Percentiles rank a stretch among this genome's conserved stretches.
Evolutionary conservation across 2,329 filamentous ascomycete species (phyloP).

Genomic region (Curvularia spicifera): DNA sequence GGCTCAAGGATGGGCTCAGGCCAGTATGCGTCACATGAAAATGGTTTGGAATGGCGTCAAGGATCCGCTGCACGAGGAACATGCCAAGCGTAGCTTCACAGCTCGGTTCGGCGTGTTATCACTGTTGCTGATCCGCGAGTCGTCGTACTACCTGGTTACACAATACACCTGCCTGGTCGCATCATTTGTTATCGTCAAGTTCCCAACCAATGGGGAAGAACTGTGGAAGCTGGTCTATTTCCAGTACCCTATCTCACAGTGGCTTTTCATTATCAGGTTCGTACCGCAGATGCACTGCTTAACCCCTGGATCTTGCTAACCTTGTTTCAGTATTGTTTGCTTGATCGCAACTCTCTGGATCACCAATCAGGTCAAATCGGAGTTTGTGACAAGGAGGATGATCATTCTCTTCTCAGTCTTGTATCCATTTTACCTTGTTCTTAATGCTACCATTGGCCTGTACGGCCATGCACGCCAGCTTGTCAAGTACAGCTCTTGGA

Average conservation of each 20-base stretch:
- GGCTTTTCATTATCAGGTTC: constrained; percentile 56
- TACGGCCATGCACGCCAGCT: constrained; percentile 57
- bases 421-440: constrained; percentile 54
- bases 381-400: constrained; percentile 52
- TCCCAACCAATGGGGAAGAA: constrained; percentile 48
- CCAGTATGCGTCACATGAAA: constrained; percentile 52
- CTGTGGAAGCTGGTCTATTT: constrained; percentile 56
- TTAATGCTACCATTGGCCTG: constrained; percentile 55
- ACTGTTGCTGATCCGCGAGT: constrained; percentile 55
- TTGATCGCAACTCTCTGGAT: constrained; percentile 56
- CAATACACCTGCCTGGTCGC: constrained; percentile 57
- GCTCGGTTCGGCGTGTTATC: constrained; percentile 55
- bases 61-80: constrained; percentile 33
- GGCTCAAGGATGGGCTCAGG: constrained; percentile 60
- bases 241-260: constrained; percentile 56
- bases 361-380: constrained; percentile 55
- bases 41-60: constrained; percentile 53
- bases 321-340: constrained; percentile 47
- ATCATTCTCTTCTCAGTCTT: constrained; percentile 53
- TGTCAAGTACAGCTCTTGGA: constrained; percentile 56
- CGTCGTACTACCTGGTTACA: constrained; percentile 58
- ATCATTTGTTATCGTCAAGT: constrained; percentile 55
- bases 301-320: constrained; percentile 22
- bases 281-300: constrained; percentile 19
- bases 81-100: constrained; percentile 44